These are phyloP conservation scores for Candida anglica DNA, from an alignment of 805 yeast species.

Conservation along the genomic window DNA sequence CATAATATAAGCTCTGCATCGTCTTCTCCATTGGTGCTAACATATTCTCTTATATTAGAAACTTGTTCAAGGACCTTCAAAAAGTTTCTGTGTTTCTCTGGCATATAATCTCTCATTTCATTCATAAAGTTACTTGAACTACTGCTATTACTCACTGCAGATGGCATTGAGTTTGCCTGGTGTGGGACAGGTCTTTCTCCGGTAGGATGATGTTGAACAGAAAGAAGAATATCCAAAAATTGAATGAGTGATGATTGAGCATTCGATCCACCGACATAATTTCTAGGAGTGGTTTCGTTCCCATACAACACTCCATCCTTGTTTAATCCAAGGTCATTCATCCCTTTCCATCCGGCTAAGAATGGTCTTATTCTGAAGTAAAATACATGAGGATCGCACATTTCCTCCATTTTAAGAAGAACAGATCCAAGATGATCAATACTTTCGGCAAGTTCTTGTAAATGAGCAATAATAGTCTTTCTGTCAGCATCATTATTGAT, in stretches of 20 bases:
- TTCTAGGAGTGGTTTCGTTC: conserved; percentile 48
- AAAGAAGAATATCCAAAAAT: conserved; percentile 72
- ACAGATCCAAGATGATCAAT: conserved; percentile 72
- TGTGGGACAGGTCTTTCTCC: conserved; percentile 49
- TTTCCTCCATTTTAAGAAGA: conserved; percentile 80
- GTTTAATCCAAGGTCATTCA: conserved; percentile 77
- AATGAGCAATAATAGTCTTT: conserved; percentile 14
- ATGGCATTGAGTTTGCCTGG: conserved; percentile 5
- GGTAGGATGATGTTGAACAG: conserved; percentile 74
- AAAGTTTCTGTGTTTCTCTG: conserved; percentile 77
- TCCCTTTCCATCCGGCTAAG: conserved; percentile 91
- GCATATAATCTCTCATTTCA: conserved; percentile 90
- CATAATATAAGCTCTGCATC: conserved; percentile 60
- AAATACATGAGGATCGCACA: conserved; percentile 92
- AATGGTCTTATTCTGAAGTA: conserved; percentile 84
- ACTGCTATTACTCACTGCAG: conserved; percentile 3
- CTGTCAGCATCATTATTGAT: conserved; percentile 41
- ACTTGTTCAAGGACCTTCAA: conserved; percentile 54
- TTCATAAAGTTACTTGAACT: conserved; percentile 52
- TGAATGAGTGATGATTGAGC: conserved; percentile 92
- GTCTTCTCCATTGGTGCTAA: conserved; percentile 32
- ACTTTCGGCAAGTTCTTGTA: conserved; percentile 68
- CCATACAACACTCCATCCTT: conserved; percentile 76
- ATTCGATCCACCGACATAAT: conserved; percentile 85
- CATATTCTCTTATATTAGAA: conserved; percentile 64